Evolutionary conservation across 139 green algal genomes (phyloP), one percentile per base, ranked within the genome.

Genomic region (Chlorella sp.): DNA sequence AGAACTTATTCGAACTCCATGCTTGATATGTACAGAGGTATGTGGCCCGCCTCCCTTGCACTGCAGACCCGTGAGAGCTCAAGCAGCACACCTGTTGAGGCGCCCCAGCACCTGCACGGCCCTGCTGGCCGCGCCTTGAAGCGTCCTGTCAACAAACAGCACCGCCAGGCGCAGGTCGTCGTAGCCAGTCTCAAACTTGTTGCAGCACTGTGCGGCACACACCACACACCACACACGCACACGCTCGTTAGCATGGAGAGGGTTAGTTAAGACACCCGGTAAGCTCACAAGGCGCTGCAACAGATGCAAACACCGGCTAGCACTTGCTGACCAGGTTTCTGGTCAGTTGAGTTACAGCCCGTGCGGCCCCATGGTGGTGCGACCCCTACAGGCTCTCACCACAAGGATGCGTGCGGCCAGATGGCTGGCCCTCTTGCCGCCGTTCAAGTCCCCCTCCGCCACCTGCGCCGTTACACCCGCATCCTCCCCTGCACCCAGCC

Each of bases 111-210:
- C 61, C 61, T 67, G 61, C n/a, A 67, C 61, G 22, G 61, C 61
- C 3, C 61, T 27, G 27, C 23, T 24, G 3, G 51, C 51, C 3
- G 49, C 60, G 2, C 32, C 35, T 49, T 2, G 0, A 22, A 42
- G 68, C 2, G 49, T 74, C 69, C 80, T 78, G 74, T 86, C 80
- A 0, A 86, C 55, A 64, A 83, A 86, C 74, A 86, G 68, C 22
- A 62, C 67, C 2, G 68, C 80, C 27, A 86, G 70, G 1, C 80
- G 31, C 22, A 76, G 80, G 61, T 86, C 80, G 36, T 86, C 76
- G 67, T 83, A 86, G 1, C 81, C 81, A 1, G 81, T 86, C 67
- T 86, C 81, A 70, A 78, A 86, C 50, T 86, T 86, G 31, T 55
- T 73, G 61, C 61, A 67, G 61, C 61, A 67, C 61, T 67, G 61